phyloP scores from a whole-genome alignment of 257 asterid genomes.

The Leonotis leonurus region DNA sequence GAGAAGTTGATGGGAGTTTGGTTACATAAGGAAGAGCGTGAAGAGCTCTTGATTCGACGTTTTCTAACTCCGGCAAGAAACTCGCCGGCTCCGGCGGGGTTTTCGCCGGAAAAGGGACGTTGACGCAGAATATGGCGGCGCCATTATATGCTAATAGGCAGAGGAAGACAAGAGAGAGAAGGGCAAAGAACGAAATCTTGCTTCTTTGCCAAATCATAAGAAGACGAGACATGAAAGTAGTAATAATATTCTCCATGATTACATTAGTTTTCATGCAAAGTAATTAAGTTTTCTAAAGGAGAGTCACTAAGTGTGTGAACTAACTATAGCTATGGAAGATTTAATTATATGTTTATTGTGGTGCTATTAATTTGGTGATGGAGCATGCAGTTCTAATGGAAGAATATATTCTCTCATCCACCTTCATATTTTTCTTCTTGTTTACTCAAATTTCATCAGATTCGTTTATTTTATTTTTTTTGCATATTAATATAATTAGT shows the following conservation, averaged over 20 bases:
- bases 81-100: conserved; percentile 24
- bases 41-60: conserved; percentile 24
- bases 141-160: conserved; percentile 54
- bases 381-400: not conserved
- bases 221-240: conserved; percentile 20
- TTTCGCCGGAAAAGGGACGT: conserved; percentile 39
- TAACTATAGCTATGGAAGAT: not conserved
- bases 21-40: conserved; percentile 17
- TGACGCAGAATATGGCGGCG: conserved; percentile 42
- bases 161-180: conserved; percentile 39
- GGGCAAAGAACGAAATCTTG: conserved; percentile 39
- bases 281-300: not conserved
- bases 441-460: not conserved
- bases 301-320: not conserved
- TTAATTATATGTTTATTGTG: not conserved
- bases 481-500: too few relatives aligned
- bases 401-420: not conserved
- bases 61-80: conserved; percentile 33
- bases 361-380: not conserved
- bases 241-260: conserved; percentile 25
- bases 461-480: not conserved
- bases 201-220: conserved; percentile 26
- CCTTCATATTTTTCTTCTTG: not conserved
- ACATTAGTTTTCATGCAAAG: conserved; percentile 13
- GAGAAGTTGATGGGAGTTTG: conserved; percentile 20